These are phyloP conservation scores for Iodosphaeria phyllophila DNA, from an alignment of 2,329 filamentous ascomycete genomes.

Conservation along the genomic window DNA sequence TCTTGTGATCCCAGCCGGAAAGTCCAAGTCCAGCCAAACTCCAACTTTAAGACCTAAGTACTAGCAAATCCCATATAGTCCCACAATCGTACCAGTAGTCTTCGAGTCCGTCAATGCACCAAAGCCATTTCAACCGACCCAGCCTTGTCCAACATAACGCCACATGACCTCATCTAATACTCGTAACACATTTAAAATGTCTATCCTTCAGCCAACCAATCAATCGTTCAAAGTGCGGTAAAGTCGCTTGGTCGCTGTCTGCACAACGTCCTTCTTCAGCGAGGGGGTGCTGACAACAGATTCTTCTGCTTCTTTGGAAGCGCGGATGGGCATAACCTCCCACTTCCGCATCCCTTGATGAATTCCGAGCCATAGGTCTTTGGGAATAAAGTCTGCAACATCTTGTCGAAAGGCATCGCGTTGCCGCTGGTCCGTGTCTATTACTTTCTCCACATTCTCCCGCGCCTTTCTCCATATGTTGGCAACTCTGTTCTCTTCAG, in stretches of 20 bases:
- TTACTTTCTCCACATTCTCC: constrained; percentile 56
- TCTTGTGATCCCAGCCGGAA: no score
- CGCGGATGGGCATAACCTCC: constrained; percentile 23
- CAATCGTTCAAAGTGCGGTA: no score
- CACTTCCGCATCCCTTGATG: constrained; percentile 35
- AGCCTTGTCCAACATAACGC: no score
- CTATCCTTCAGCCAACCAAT: no score
- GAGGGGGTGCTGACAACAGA: constrained; percentile 9
- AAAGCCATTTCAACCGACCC: no score
- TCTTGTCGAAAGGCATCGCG: constrained; percentile 65
- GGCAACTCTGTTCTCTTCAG: constrained; percentile 55
- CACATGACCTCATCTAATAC: no score
- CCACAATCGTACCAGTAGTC: no score
- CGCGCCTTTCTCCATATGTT: constrained; percentile 61
- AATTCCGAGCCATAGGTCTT: constrained; percentile 72
- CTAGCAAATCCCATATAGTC: no score
- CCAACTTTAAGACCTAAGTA: no score
- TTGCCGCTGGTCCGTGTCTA: constrained; percentile 52
- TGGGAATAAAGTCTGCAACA: constrained; percentile 71
- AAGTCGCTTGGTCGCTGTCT: constrained; percentile 9
- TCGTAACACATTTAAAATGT: no score
- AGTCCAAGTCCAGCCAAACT: no score
- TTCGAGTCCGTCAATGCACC: no score
- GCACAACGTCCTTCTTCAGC: constrained; percentile 12
- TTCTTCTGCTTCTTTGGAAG: constrained; percentile 9